phyloP scores from a whole-genome alignment of 1,284 basidiomycete genomes.

The Spongiforma sp. region DNA sequence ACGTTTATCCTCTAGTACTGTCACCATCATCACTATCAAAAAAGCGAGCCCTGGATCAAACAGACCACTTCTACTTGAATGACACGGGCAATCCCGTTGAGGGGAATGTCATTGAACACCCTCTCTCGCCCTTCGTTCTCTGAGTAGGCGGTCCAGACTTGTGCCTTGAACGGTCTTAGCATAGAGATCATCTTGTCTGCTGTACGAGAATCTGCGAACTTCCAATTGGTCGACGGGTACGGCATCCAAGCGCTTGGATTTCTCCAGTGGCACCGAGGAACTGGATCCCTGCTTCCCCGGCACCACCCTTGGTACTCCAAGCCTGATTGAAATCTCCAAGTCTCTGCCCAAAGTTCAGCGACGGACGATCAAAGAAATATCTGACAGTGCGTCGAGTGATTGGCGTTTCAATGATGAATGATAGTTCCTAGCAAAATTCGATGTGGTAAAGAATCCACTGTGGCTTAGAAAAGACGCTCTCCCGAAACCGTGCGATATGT shows the following conservation, averaged over 20 bases:
- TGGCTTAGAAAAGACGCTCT: too few relatives aligned
- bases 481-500: too few relatives aligned
- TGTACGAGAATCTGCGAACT: not conserved
- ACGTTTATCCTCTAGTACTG: not conserved
- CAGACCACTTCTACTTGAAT: not conserved
- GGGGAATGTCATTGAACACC: not conserved
- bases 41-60: not conserved
- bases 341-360: not conserved
- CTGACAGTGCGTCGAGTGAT: not conserved
- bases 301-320: not conserved
- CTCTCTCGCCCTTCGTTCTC: not conserved
- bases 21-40: not conserved
- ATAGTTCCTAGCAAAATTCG: not conserved
- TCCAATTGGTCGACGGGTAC: not conserved
- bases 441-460: not conserved
- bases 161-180: not conserved
- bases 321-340: not conserved
- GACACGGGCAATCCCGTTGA: not conserved
- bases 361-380: not conserved
- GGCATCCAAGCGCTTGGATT: not conserved
- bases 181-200: not conserved
- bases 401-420: not conserved
- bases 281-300: not conserved
- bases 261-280: not conserved
- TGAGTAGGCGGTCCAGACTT: not conserved